Conservation (phyloP, 1,139 yeast genomes). For the Sugiyamaella pinicola region DNA sequence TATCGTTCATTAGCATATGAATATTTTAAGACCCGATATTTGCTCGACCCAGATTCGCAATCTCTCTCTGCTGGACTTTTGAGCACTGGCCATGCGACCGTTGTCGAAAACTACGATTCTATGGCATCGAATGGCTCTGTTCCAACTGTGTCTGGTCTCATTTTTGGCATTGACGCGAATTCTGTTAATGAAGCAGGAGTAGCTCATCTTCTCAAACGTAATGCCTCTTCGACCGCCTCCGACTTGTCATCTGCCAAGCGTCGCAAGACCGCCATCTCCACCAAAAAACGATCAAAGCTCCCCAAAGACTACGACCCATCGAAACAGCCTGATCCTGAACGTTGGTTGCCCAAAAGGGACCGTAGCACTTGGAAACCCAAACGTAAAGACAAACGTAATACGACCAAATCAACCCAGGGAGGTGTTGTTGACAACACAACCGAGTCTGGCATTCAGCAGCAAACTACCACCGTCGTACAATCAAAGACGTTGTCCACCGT, state of each 20-base stretch:
- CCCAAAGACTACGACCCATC: conserved; percentile 49
- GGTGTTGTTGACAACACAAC: conserved; percentile 62
- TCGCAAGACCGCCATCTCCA: conserved; percentile 44
- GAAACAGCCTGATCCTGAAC: conserved; percentile 60
- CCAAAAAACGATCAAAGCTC: conserved; percentile 41
- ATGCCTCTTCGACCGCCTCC: conserved; percentile 27
- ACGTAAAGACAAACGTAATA: conserved; percentile 51
- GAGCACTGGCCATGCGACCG: conserved; percentile 29
- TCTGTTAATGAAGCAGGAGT: conserved; percentile 46
- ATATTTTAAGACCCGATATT: conserved; percentile 18
- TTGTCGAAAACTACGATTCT: conserved; percentile 15
- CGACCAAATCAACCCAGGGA: conserved; percentile 57
- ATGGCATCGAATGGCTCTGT: conserved; percentile 17
- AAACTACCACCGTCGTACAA: conserved; percentile 31
- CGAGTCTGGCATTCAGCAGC: conserved; percentile 42
- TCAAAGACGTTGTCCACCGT: conserved; percentile 25
- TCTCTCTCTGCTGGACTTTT: conserved; percentile 29
- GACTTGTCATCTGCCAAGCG: conserved; percentile 37
- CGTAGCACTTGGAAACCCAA: conserved; percentile 82
- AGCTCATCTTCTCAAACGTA: conserved; percentile 40
- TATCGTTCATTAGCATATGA: conserved; percentile 23
- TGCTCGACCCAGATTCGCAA: conserved; percentile 3
- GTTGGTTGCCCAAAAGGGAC: conserved; percentile 90
- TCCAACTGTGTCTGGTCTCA: conserved; percentile 41
- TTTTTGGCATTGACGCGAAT: conserved; percentile 47